Evolutionary conservation across 139 green algal genomes (phyloP).

Genomic region (Auxenochlorella protothecoides): DNA sequence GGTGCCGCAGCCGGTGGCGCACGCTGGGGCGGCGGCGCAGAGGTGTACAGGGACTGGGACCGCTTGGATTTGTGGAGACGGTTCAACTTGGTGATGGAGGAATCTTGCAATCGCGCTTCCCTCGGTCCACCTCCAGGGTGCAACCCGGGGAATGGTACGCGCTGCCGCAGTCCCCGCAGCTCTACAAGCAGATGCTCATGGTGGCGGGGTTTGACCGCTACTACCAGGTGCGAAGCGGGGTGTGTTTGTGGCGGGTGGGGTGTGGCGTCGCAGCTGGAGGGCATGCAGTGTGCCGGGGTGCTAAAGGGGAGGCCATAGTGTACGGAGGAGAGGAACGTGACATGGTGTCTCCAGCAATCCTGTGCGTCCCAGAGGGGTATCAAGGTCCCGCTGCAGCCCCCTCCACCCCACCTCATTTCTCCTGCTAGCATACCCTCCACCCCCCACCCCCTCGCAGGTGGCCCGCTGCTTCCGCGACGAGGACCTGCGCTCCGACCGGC

Average conservation of each 20-base stretch:
- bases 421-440: not conserved
- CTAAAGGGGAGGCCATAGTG: too few relatives aligned
- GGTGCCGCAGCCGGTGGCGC: too few relatives aligned
- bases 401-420: not conserved
- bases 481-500: slow-evolving; percentile 83
- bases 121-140: slow-evolving; percentile 19
- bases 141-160: slow-evolving; percentile 81
- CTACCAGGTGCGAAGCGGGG: slow-evolving; percentile 67
- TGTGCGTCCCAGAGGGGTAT: too few relatives aligned
- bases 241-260: not conserved
- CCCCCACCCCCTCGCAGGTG: slow-evolving; percentile 25
- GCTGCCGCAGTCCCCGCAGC: slow-evolving; percentile 91
- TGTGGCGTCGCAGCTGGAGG: too few relatives aligned
- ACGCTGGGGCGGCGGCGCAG: too few relatives aligned
- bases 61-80: too few relatives aligned
- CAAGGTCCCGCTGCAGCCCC: not conserved
- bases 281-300: too few relatives aligned
- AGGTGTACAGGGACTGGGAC: too few relatives aligned
- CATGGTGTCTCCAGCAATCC: too few relatives aligned
- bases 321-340: too few relatives aligned
- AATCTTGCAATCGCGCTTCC: not conserved
- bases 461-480: slow-evolving; percentile 94
- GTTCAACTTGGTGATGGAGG: not conserved
- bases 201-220: slow-evolving; percentile 91
- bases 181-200: slow-evolving; percentile 99